Evolutionary conservation across 2,329 filamentous ascomycete genomes (phyloP).

Genomic region (Trichoderma lentiforme): DNA sequence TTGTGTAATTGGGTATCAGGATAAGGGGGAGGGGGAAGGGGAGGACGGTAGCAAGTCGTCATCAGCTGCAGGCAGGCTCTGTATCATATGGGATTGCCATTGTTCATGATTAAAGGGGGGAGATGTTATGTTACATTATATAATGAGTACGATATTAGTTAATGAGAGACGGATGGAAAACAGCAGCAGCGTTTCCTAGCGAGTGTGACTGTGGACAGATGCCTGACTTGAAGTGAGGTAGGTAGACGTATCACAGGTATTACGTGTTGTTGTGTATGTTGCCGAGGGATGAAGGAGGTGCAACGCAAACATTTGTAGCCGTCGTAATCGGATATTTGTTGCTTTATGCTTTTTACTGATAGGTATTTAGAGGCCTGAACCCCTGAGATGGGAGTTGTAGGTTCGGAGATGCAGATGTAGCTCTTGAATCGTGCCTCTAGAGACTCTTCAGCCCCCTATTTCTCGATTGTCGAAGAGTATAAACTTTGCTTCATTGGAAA

Average conservation of each 20-base stretch:
- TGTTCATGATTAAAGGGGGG: constrained; percentile 15
- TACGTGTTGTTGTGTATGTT: not conserved
- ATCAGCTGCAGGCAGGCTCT: constrained; percentile 8
- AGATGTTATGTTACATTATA: constrained; percentile 18
- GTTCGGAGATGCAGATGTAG: not conserved
- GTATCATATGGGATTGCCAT: constrained; percentile 15
- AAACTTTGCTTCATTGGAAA: not conserved
- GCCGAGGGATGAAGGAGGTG: constrained; percentile 2
- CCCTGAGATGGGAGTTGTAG: not conserved
- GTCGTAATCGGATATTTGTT: not conserved
- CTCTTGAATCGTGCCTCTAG: not conserved
- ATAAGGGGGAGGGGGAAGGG: not conserved
- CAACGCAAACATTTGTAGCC: constrained; percentile 14
- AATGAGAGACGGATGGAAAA: constrained; percentile 12
- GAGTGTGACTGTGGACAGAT: not conserved
- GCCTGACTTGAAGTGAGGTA: not conserved
- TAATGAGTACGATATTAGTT: constrained; percentile 19
- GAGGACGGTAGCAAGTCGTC: not conserved
- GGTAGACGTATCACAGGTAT: not conserved
- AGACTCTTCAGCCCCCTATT: not conserved
- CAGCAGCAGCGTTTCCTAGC: not conserved
- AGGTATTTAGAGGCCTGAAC: not conserved
- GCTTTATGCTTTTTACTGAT: not conserved
- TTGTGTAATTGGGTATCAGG: constrained; percentile 11
- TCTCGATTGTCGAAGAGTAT: not conserved